These are phyloP conservation scores for Circinella minor DNA, from an alignment of 371 early-diverging fungal genomes.

Conservation along the genomic window DNA sequence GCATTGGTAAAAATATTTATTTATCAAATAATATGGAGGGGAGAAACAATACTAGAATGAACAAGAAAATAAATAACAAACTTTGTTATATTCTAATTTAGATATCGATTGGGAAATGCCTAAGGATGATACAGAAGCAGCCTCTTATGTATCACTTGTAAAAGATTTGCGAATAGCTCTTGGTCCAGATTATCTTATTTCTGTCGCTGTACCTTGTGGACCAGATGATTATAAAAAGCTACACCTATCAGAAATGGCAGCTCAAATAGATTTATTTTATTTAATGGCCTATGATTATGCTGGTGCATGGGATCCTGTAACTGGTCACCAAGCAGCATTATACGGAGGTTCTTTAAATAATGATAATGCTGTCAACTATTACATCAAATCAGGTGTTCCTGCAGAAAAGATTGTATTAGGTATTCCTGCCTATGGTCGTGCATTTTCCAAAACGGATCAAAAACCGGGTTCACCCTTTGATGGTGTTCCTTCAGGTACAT, in stretches of 20 bases:
- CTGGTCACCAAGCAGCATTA: constrained; percentile 89
- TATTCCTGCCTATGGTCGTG: constrained; percentile 83
- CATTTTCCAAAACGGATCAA: constrained; percentile 80
- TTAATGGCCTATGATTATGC: constrained; percentile 84
- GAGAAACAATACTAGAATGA: constrained; percentile 9
- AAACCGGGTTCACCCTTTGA: constrained; percentile 56
- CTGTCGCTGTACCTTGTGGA: constrained; percentile 76
- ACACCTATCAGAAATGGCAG: constrained; percentile 64
- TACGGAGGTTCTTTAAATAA: constrained; percentile 68
- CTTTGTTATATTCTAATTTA: neutral
- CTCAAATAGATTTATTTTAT: constrained; percentile 73
- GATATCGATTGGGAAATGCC: constrained; percentile 93
- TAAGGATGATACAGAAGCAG: constrained; percentile 71
- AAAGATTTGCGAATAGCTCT: constrained; percentile 69
- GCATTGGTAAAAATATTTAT: constrained; percentile 26
- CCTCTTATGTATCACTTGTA: constrained; percentile 76
- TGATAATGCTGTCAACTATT: constrained; percentile 70
- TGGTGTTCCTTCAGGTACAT: constrained; percentile 73
- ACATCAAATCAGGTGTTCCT: constrained; percentile 72
- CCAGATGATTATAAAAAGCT: constrained; percentile 61
- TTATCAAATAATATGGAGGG: neutral
- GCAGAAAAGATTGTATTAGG: constrained; percentile 83
- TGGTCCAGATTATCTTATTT: constrained; percentile 55
- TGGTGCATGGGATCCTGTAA: constrained; percentile 72
- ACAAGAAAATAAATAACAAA: neutral